phyloP scores from a whole-genome alignment of 176 grass and related monocot species.

The Chrysopogon serrulatus region DNA sequence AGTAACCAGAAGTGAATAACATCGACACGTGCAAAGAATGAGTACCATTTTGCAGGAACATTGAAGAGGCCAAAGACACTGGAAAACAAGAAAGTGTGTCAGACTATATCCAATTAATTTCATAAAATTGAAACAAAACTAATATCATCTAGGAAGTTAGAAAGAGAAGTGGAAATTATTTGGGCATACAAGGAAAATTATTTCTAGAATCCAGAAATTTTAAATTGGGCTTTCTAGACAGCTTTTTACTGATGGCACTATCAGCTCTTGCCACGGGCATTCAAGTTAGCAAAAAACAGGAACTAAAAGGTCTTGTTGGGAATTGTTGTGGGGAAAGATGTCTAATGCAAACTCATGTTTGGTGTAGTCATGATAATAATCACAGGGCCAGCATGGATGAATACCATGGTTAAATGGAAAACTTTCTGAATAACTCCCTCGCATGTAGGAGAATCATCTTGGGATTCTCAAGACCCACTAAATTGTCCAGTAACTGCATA shows the following conservation, averaged over 20 bases:
- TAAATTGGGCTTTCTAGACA: background rate
- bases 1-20: slow-evolving; percentile 20
- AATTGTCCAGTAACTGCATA: slow-evolving; percentile 5
- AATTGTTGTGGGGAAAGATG: background rate
- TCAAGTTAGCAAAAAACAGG: background rate
- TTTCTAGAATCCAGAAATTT: slow-evolving; percentile 3
- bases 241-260: background rate
- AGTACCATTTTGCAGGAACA: slow-evolving; percentile 94
- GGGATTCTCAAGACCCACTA: background rate
- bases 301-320: background rate
- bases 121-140: slow-evolving; percentile 1
- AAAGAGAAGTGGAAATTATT: background rate
- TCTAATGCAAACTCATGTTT: background rate
- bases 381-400: background rate
- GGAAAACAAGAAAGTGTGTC: slow-evolving; percentile 29
- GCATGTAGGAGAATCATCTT: background rate
- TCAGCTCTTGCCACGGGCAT: background rate
- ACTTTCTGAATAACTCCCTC: background rate
- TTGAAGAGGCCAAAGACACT: slow-evolving; percentile 99
- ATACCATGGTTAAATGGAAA: background rate
- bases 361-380: background rate
- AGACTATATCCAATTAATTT: slow-evolving; percentile 9
- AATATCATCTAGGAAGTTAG: background rate
- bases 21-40: background rate
- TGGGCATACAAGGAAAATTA: background rate